phyloP scores from a whole-genome alignment of 2,329 filamentous ascomycete genomes.

The Talaromyces rugulosus region DNA sequence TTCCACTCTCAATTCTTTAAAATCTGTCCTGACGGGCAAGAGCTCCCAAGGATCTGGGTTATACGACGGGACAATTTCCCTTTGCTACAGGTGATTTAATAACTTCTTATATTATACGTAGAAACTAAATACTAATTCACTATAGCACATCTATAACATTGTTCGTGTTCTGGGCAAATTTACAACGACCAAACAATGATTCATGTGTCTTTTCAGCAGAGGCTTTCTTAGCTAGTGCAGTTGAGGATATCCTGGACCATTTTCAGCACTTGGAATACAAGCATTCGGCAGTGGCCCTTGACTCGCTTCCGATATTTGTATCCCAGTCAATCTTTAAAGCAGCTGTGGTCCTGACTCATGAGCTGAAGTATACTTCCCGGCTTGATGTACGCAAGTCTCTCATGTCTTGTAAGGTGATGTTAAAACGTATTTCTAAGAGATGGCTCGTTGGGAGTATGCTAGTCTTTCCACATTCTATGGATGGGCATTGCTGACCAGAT shows the following conservation, averaged over 20 bases:
- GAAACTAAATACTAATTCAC: neutral
- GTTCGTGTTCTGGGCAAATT: conserved; percentile 1
- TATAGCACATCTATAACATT: neutral
- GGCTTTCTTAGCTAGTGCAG: neutral
- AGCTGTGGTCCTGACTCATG: neutral
- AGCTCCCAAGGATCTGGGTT: neutral
- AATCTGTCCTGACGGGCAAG: neutral
- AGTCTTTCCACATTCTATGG: neutral
- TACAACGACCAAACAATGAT: neutral
- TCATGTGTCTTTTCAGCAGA: conserved; percentile 2
- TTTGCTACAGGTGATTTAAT: neutral
- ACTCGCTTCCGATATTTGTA: conserved; percentile 1
- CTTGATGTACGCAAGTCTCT: neutral
- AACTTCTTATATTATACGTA: neutral
- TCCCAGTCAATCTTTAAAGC: conserved; percentile 1
- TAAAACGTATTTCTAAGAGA: neutral
- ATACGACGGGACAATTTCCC: conserved; percentile 4
- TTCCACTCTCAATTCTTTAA: neutral
- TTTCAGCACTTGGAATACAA: neutral
- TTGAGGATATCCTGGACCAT: conserved; percentile 1
- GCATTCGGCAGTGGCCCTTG: neutral
- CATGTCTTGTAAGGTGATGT: neutral
- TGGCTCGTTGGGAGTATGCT: neutral
- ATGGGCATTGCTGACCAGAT: neutral
- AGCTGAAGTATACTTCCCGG: neutral